phyloP scores from a whole-genome alignment of 2,329 filamentous ascomycete genomes.

The Bertia moriformis region DNA sequence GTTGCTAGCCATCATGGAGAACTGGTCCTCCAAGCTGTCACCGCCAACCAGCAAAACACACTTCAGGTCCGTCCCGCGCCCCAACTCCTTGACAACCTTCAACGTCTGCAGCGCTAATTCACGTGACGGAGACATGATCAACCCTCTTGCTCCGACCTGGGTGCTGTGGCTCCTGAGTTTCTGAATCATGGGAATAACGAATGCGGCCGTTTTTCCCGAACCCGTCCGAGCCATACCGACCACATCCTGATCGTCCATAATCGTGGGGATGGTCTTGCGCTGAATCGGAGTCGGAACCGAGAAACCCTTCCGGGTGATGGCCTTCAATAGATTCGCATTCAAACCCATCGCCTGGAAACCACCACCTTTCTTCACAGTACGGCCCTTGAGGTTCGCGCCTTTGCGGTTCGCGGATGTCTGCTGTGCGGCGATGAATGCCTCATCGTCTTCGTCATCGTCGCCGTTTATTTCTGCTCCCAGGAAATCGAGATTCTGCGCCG shows the following conservation, averaged over 20 bases:
- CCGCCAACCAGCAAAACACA: conserved; percentile 85
- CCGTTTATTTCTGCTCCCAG: conserved; percentile 42
- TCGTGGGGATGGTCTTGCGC: conserved; percentile 83
- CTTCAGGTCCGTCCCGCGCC: conserved; percentile 78
- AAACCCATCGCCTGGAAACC: conserved; percentile 95
- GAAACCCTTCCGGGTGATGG: conserved; percentile 87
- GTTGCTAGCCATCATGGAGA: conserved; percentile 80
- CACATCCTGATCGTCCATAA: conserved; percentile 84
- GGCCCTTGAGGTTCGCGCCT: conserved; percentile 65
- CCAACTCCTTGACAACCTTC: conserved; percentile 90
- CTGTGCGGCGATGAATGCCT: conserved; percentile 76
- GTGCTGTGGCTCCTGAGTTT: conserved; percentile 76
- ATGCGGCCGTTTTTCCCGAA: conserved; percentile 94
- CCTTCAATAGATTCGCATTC: conserved; percentile 70
- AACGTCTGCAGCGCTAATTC: conserved; percentile 89
- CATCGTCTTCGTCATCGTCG: conserved; percentile 56
- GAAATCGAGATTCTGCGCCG: conserved; percentile 27
- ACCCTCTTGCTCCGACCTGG: conserved; percentile 69
- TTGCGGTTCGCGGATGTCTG: conserved; percentile 84
- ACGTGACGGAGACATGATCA: conserved; percentile 83
- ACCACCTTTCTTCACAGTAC: conserved; percentile 82
- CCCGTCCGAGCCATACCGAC: conserved; percentile 98
- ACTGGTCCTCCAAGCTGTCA: conserved; percentile 91
- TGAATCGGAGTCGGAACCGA: conserved; percentile 94
- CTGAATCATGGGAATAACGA: conserved; percentile 97